Percentiles rank a stretch among this genome's conserved stretches.
Evolutionary conservation across 2,329 filamentous ascomycete species (phyloP).

Genomic region (Leptoxyphium fumago): DNA sequence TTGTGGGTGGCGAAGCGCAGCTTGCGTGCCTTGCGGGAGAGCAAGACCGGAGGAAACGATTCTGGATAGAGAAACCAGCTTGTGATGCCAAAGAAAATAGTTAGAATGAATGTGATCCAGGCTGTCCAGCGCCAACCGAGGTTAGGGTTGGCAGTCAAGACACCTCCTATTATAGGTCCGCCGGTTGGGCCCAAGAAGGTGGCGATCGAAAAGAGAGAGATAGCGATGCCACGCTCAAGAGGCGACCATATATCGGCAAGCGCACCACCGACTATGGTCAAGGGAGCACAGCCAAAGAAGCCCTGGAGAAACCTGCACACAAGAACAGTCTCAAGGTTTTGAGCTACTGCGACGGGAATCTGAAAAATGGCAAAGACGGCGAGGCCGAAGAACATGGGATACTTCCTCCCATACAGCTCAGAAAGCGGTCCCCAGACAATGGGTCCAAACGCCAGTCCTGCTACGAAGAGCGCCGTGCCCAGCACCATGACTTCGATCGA

Average conservation of each 20-base stretch:
- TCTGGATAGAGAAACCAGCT: conserved; percentile 35
- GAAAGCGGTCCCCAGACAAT: conserved; percentile 38
- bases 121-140: conserved; percentile 21
- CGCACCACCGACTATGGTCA: conserved; percentile 32
- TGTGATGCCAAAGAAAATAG: conserved; percentile 27
- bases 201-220: conserved; percentile 16
- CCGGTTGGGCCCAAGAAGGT: conserved; percentile 17
- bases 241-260: conserved; percentile 16
- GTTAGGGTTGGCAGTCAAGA: conserved; percentile 4
- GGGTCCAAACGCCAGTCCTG: conserved; percentile 16
- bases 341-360: conserved; percentile 39
- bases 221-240: conserved; percentile 18
- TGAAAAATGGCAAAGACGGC: conserved; percentile 39
- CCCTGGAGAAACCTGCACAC: conserved; percentile 41
- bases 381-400: conserved; percentile 37
- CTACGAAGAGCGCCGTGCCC: conserved; percentile 17
- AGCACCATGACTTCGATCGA: conserved; percentile 11
- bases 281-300: conserved; percentile 34
- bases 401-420: conserved; percentile 40
- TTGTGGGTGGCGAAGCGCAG: conserved; percentile 36
- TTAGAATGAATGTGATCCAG: conserved; percentile 24
- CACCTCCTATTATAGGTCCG: conserved; percentile 11
- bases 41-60: conserved; percentile 34
- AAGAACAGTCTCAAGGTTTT: conserved; percentile 41
- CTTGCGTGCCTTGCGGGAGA: conserved; percentile 32